Evolutionary conservation across 163 green algal species (phyloP), one percentile per base, ranked within the genome.

Genomic region (Trebouxia gelatinosa): DNA sequence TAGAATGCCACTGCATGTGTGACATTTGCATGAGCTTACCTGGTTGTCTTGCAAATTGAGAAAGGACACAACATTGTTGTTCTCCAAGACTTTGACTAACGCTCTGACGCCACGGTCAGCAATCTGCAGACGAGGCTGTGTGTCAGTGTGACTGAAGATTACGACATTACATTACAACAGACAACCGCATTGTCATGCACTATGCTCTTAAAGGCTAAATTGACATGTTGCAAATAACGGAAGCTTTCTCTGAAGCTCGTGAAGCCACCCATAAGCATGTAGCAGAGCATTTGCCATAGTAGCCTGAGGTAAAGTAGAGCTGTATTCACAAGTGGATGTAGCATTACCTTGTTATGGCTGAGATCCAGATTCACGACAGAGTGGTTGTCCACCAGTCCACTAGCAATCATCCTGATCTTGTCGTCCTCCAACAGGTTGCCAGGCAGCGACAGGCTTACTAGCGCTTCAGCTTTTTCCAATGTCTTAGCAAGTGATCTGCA

Each of bases 331-430:
- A 31, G 29, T 37, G n/a, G 23, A n/a, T 66, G 57, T 39, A 3
- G 37, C 19, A 3, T 39, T 43, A 87, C 78, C 83, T 90, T 93
- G 84, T 96, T 96, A 83, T 93, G 87, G 17, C 74, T 86, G 3
- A 96, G 82, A 85, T 95, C 88, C 57, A 96, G 85, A 79, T 95
- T 84, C n/a, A 87, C 92, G 38, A 96, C 85, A 66, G 81, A 91
- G 38, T 90, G 76, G 84, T 95, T 95, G 77, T 96, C 88, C 11
- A 91, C 85, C 74, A 96, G 79, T 3, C 91, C 91, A 21, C 76
- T 87, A 0, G 89, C 88, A 39, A 96, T 79, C 89, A 94, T 93
- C 68, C 89, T 85, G 7, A 85, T 71, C 75, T 90, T 89, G 84
- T 93, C 88, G 79, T 95, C 91, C 39, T 94, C 90, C 23, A 96